phyloP scores from a whole-genome alignment of 2,329 filamentous ascomycete species.

The Hymenoscyphus scutula region DNA sequence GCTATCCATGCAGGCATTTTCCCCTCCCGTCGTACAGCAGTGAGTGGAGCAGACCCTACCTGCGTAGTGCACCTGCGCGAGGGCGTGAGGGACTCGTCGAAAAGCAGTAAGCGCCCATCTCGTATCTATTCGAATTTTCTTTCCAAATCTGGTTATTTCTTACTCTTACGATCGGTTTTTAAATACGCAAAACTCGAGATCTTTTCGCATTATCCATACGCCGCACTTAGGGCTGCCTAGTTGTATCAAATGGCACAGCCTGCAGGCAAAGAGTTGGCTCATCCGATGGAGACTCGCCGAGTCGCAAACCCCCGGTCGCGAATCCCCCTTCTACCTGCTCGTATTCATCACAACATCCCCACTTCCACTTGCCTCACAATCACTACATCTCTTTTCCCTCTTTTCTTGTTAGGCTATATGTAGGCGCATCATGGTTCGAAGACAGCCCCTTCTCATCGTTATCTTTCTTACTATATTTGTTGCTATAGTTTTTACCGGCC shows the following conservation, averaged over 20 bases:
- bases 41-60: too few relatives aligned
- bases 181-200: not conserved
- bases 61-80: too few relatives aligned
- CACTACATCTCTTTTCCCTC: not conserved
- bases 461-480: constrained; percentile 25
- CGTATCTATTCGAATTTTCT: too few relatives aligned
- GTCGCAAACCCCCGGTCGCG: not conserved
- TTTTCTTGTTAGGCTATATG: constrained; percentile 13
- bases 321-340: too few relatives aligned
- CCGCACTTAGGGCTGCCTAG: not conserved
- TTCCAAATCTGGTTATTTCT: too few relatives aligned
- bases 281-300: not conserved
- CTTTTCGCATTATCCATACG: not conserved
- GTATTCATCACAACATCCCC: not conserved
- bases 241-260: not conserved
- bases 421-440: constrained; percentile 23
- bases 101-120: too few relatives aligned
- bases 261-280: not conserved
- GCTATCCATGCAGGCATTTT: not conserved
- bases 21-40: too few relatives aligned
- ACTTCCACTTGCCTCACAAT: not conserved
- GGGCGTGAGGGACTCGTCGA: too few relatives aligned
- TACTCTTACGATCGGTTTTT: not conserved
- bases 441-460: constrained; percentile 22
- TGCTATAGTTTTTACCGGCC: constrained; percentile 22